Percentiles rank a stretch among this genome's conserved stretches.
phyloP scores from a whole-genome alignment of 345 rosid genomes.

The Ricinus communis region DNA sequence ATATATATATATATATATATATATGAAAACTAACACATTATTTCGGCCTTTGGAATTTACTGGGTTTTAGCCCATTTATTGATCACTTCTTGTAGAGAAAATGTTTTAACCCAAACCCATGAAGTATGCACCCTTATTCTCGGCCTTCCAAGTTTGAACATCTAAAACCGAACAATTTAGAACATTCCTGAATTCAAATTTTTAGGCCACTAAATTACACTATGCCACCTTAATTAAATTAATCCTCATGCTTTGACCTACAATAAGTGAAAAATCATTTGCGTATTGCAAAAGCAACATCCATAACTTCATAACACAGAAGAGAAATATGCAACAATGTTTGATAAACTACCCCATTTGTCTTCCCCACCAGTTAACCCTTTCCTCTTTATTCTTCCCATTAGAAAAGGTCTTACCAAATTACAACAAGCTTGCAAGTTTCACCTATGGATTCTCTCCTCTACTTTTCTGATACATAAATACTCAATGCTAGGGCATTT shows the following conservation, averaged over 20 bases:
- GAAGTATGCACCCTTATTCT: no score
- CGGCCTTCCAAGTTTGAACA: no score
- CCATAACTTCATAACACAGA: slow-evolving; percentile 18
- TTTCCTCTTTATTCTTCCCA: background rate
- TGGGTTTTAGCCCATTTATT: no score
- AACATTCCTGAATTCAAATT: background rate
- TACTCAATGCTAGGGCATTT: background rate
- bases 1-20: no score
- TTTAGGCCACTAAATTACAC: background rate
- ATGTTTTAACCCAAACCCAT: no score
- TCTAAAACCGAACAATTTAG: background rate
- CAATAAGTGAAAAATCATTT: background rate
- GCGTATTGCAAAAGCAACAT: slow-evolving; percentile 31
- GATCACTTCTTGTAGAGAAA: no score
- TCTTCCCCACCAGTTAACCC: background rate
- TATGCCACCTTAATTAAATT: background rate
- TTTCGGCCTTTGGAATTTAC: no score
- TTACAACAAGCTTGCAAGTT: slow-evolving; percentile 40
- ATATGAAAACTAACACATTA: no score
- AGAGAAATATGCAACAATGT: slow-evolving; percentile 24
- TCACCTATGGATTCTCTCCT: slow-evolving; percentile 19
- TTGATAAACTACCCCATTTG: slow-evolving; percentile 46
- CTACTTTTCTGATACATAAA: background rate
- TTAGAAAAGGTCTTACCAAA: slow-evolving; percentile 42
- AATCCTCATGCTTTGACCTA: slow-evolving; percentile 11